Conservation (phyloP, 805 yeast genomes). For the Starmerella khaoyaiensis region DNA sequence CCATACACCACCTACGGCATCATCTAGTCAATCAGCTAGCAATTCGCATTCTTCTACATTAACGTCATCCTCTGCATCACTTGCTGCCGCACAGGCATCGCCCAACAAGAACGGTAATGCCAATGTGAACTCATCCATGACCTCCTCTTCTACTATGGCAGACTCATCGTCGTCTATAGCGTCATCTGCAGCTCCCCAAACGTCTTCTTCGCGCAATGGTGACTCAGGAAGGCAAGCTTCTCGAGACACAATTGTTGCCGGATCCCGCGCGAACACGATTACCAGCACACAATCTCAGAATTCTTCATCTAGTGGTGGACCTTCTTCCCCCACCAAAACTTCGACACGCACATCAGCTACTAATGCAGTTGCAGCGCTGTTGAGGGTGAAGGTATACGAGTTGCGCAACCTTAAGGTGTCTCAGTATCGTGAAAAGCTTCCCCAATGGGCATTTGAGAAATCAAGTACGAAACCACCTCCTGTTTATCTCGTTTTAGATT, state of each 20-base stretch:
- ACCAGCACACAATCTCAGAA: not conserved
- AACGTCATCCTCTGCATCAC: conserved; percentile 1
- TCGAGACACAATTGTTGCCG: conserved; percentile 13
- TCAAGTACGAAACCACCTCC: conserved; percentile 46
- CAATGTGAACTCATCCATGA: not conserved
- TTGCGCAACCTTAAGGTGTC: conserved; percentile 23
- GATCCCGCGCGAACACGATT: conserved; percentile 16
- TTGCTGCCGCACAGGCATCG: not conserved
- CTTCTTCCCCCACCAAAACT: not conserved
- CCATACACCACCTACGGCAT: conserved; percentile 8
- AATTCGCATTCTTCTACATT: not conserved
- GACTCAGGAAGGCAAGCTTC: conserved; percentile 5
- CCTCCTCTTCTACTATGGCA: not conserved
- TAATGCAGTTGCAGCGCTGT: conserved; percentile 29
- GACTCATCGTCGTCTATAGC: not conserved
- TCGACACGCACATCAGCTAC: not conserved
- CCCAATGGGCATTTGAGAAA: conserved; percentile 27
- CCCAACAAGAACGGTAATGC: not conserved
- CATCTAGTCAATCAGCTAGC: too few relatives aligned
- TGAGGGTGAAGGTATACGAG: conserved; percentile 38
- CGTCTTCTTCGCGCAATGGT: not conserved
- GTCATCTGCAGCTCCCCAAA: not conserved
- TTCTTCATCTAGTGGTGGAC: not conserved
- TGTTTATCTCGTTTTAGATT: conserved; percentile 77
- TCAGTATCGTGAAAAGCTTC: conserved; percentile 32